phyloP scores from a whole-genome alignment of 192 early-diverging fungal species.

The Coemansia biformis region DNA sequence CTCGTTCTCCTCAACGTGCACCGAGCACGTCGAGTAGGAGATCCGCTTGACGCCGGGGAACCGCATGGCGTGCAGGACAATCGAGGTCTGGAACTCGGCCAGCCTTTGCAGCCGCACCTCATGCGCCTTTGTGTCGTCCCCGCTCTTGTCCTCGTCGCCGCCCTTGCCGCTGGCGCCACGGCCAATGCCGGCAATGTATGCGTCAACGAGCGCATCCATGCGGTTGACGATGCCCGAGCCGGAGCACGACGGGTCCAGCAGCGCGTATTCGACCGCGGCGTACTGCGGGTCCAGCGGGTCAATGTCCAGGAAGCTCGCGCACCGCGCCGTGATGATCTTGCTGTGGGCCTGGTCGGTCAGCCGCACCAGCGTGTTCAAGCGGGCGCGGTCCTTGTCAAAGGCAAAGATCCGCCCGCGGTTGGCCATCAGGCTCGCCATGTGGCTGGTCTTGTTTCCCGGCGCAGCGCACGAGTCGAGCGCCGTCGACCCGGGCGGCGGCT shows the following conservation, averaged over 20 bases:
- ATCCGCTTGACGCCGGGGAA: constrained; percentile 81
- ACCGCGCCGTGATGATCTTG: constrained; percentile 52
- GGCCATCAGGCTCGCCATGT: constrained; percentile 81
- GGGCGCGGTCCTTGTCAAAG: constrained; percentile 76
- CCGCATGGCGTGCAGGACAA: constrained; percentile 78
- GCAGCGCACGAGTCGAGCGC: constrained; percentile 96
- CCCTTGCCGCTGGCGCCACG: neutral
- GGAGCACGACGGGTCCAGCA: constrained; percentile 94
- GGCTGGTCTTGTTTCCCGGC: constrained; percentile 97
- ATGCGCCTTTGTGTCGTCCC: neutral
- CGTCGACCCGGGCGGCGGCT: constrained; percentile 49
- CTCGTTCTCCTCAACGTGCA: constrained; percentile 90
- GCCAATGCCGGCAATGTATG: constrained; percentile 21
- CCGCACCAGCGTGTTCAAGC: constrained; percentile 67
- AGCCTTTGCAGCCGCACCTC: constrained; percentile 60
- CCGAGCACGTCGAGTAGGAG: constrained; percentile 95
- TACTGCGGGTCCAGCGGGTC: constrained; percentile 63
- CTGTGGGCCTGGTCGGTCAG: constrained; percentile 77
- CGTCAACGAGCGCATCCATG: constrained; percentile 77
- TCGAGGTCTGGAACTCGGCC: constrained; percentile 79
- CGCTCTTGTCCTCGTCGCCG: no score
- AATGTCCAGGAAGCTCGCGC: constrained; percentile 69
- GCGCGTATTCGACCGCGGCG: constrained; percentile 75
- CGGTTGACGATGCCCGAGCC: constrained; percentile 92
- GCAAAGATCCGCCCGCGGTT: constrained; percentile 85